Percentiles rank a stretch among this genome's conserved stretches.
Conservation (phyloP, 1,284 basidiomycete genomes). For the Sanghuangporus weigelae region DNA sequence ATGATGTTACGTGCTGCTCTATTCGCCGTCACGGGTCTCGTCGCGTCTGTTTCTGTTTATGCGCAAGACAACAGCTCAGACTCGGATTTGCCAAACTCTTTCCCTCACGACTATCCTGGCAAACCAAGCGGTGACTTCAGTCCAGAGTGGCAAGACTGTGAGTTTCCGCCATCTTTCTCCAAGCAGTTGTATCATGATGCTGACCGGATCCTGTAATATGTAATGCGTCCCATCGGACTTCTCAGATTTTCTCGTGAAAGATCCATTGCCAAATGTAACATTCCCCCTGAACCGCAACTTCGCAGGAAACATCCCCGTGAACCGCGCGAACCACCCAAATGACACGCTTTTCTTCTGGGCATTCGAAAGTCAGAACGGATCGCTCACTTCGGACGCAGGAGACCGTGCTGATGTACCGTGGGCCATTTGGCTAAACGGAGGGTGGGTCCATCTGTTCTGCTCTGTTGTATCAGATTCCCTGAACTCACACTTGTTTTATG, state of each 20-base stretch:
- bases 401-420: slow-evolving; percentile 47
- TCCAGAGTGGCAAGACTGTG: slow-evolving; percentile 29
- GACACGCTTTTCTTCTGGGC: slow-evolving; percentile 72
- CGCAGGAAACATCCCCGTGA: slow-evolving; percentile 64
- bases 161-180: slow-evolving; percentile 7
- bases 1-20: neutral
- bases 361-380: slow-evolving; percentile 56
- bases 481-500: slow-evolving; percentile 33
- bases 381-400: slow-evolving; percentile 39
- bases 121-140: slow-evolving; percentile 23
- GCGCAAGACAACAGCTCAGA: slow-evolving; percentile 8
- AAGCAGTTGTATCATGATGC: slow-evolving; percentile 16
- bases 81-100: slow-evolving; percentile 19
- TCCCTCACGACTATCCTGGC: slow-evolving; percentile 21
- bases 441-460: slow-evolving; percentile 33
- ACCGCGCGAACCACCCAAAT: slow-evolving; percentile 62
- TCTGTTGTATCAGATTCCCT: neutral
- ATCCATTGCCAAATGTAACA: slow-evolving; percentile 57
- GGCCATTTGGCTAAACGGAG: slow-evolving; percentile 74
- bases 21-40: neutral
- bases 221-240: slow-evolving; percentile 53
- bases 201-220: slow-evolving; percentile 18
- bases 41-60: neutral
- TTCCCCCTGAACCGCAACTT: slow-evolving; percentile 51
- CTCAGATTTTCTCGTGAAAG: slow-evolving; percentile 48